Evolutionary conservation across 306 rosid species (phyloP).

Genomic region (Quercus rubra): DNA sequence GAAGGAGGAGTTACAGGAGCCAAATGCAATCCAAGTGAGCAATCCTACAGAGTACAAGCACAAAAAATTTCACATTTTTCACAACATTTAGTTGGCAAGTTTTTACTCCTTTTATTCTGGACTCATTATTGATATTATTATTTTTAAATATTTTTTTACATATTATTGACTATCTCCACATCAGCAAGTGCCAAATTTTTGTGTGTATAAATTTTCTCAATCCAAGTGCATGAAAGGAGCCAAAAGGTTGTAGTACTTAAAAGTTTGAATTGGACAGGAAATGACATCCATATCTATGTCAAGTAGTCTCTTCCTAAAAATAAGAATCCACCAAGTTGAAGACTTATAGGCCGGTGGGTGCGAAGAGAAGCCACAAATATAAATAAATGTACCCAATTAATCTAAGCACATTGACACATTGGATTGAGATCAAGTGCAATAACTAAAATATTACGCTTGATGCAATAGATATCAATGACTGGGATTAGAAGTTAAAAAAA

Average conservation of each 20-base stretch:
- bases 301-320: neutral
- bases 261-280: constrained; percentile 1
- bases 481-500: too few species aligned
- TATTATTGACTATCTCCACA: too few species aligned
- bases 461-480: too few species aligned
- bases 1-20: neutral
- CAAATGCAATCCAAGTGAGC: neutral
- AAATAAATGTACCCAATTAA: neutral
- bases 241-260: neutral
- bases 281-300: constrained; percentile 8
- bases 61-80: too few species aligned
- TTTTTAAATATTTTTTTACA: too few species aligned
- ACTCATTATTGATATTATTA: too few species aligned
- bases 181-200: too few species aligned
- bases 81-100: too few species aligned
- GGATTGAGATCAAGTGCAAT: too few species aligned
- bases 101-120: accelerated
- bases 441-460: too few species aligned
- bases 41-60: too few species aligned
- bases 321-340: neutral
- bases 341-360: neutral
- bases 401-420: too few species aligned
- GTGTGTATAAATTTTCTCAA: neutral
- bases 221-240: neutral
- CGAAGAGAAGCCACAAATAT: neutral